phyloP scores from a whole-genome alignment of 768 basidiomycete genomes.

The Kwoniella europaea region DNA sequence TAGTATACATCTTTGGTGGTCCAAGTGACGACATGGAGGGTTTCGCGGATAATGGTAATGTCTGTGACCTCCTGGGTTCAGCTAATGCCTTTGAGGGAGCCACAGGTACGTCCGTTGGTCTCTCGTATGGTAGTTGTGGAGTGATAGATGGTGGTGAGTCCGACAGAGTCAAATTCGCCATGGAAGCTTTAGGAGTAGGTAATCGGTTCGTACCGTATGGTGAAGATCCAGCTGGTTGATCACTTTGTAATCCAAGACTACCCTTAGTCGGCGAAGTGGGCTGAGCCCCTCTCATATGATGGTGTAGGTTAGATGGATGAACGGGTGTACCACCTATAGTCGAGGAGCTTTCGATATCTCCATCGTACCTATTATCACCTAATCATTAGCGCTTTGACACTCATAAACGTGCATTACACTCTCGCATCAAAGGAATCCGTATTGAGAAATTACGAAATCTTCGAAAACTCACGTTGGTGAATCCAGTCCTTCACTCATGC shows the following conservation, averaged over 20 bases:
- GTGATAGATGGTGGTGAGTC: slow-evolving; percentile 15
- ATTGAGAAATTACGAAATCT: neutral
- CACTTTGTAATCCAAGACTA: slow-evolving; percentile 3
- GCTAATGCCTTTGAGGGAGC: slow-evolving; percentile 32
- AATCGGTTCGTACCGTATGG: slow-evolving; percentile 28
- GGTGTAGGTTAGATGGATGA: slow-evolving; percentile 32
- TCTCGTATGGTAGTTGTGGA: slow-evolving; percentile 12
- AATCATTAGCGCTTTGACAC: slow-evolving; percentile 9
- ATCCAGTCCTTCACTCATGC: slow-evolving; percentile 50
- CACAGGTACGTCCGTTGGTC: slow-evolving; percentile 35
- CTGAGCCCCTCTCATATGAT: slow-evolving; percentile 28
- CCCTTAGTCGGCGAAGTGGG: slow-evolving; percentile 29
- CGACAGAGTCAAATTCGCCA: slow-evolving; percentile 22
- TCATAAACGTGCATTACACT: neutral
- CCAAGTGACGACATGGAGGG: slow-evolving; percentile 34
- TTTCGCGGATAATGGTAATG: slow-evolving; percentile 29
- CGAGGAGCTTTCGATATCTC: slow-evolving; percentile 55
- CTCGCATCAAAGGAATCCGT: neutral
- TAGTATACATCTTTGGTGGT: slow-evolving; percentile 50
- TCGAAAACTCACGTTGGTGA: slow-evolving; percentile 49
- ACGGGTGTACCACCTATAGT: slow-evolving; percentile 44
- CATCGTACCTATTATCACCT: slow-evolving; percentile 51
- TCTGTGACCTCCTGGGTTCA: slow-evolving; percentile 34
- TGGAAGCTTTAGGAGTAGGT: slow-evolving; percentile 54
- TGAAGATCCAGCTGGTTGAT: slow-evolving; percentile 8